Evolutionary conservation across 345 rosid species (phyloP).

Genomic region (Euclidium syriacum): DNA sequence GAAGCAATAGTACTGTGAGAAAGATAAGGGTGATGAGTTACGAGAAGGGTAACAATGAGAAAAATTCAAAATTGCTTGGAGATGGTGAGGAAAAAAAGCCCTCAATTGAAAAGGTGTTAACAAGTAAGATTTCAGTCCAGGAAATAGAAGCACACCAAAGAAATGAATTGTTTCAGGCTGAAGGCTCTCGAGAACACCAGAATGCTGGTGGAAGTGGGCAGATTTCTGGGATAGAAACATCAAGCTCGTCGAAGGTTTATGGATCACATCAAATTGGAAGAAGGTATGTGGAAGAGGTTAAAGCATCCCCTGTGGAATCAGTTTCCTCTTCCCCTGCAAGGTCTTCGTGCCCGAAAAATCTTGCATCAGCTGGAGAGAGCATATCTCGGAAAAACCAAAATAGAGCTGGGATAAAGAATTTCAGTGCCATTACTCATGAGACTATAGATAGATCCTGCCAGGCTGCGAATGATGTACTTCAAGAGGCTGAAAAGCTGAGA

Average conservation of each 20-base stretch:
- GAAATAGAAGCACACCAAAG: conserved; percentile 17
- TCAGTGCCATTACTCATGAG: conserved; percentile 28
- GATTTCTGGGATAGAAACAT: conserved; percentile 39
- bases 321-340: conserved; percentile 53
- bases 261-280: conserved; percentile 36
- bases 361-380: conserved; percentile 23
- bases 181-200: conserved; percentile 30
- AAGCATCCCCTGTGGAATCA: conserved; percentile 46
- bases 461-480: conserved; percentile 39
- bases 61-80: conserved; percentile 12
- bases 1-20: conserved; percentile 28
- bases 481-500: conserved; percentile 52
- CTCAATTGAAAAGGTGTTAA: conserved; percentile 32
- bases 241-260: conserved; percentile 63
- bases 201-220: conserved; percentile 36
- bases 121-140: conserved; percentile 24
- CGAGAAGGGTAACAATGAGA: conserved; percentile 33
- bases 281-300: conserved; percentile 32
- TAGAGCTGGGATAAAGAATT: conserved; percentile 30
- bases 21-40: conserved; percentile 41
- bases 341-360: conserved; percentile 29
- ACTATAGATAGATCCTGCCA: conserved; percentile 36
- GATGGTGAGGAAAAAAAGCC: conserved; percentile 39
- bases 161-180: conserved; percentile 27
- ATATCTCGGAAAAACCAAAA: conserved; percentile 3